Conservation (phyloP, 768 basidiomycete genomes). For the Hemileccinum rubropunctum region DNA sequence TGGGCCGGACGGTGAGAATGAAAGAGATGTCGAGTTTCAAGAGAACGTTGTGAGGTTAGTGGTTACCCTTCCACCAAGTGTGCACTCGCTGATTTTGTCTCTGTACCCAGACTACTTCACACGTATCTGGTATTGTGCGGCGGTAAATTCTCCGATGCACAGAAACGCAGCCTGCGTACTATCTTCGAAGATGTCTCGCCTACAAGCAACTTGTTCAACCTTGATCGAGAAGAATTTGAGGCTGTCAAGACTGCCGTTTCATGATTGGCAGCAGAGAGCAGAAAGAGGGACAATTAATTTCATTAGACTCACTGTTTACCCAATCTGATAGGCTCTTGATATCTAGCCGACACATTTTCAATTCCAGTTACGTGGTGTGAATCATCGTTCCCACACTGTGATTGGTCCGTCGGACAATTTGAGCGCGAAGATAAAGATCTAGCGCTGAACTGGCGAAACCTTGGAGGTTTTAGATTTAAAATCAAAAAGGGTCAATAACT, state of each 20-base stretch:
- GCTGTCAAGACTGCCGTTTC: constrained; percentile 19
- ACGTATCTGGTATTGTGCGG: constrained; percentile 48
- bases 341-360: constrained; percentile 30
- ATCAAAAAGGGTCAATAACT: constrained; percentile 18
- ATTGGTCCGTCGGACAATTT: constrained; percentile 17
- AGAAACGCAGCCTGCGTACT: constrained; percentile 29
- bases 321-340: constrained; percentile 13
- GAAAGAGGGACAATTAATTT: constrained; percentile 15
- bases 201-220: constrained; percentile 25
- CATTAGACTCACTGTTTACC: constrained; percentile 7
- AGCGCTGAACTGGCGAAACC: constrained; percentile 10
- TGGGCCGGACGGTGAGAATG: constrained; percentile 64
- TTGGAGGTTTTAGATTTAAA: constrained; percentile 7
- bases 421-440: constrained; percentile 5
- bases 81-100: constrained; percentile 1
- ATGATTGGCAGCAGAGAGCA: constrained; percentile 17
- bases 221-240: constrained; percentile 26
- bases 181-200: constrained; percentile 24
- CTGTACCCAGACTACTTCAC: constrained; percentile 42
- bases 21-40: constrained; percentile 61
- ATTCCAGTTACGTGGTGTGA: constrained; percentile 25
- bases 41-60: constrained; percentile 59
- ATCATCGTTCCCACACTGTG: constrained; percentile 8
- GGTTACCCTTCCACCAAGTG: neutral
- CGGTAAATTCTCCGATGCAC: constrained; percentile 29